phyloP scores from a whole-genome alignment of 768 basidiomycete genomes.

The Amanita molliuscula region DNA sequence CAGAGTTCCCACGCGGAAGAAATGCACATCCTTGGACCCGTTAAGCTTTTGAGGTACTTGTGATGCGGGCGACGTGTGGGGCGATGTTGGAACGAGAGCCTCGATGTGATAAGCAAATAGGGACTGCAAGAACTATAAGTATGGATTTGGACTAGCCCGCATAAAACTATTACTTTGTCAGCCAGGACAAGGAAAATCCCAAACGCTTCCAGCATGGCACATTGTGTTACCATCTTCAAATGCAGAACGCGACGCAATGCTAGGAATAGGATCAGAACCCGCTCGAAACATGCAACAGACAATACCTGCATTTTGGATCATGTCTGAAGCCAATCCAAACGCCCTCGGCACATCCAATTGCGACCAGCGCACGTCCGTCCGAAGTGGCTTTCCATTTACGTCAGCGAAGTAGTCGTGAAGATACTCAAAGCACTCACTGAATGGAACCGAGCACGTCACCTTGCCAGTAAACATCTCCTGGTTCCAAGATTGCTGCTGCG shows the following conservation, averaged over 20 bases:
- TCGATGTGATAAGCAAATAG: conserved; percentile 94
- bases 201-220: conserved; percentile 91
- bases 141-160: conserved; percentile 32
- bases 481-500: conserved; percentile 48
- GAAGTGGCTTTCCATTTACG: conserved; percentile 57
- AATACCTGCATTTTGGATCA: conserved; percentile 67
- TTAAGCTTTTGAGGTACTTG: conserved; percentile 87
- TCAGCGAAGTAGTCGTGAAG: conserved; percentile 21
- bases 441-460: conserved; percentile 92
- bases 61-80: conserved; percentile 51
- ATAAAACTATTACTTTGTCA: conserved; percentile 62
- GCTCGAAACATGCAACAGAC: not conserved
- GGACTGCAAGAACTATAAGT: conserved; percentile 33
- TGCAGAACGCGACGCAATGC: conserved; percentile 90
- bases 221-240: conserved; percentile 85
- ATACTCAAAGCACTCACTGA: conserved; percentile 41
- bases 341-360: conserved; percentile 86
- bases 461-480: conserved; percentile 67
- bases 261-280: conserved; percentile 26
- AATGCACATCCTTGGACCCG: conserved; percentile 84
- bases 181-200: conserved; percentile 94
- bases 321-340: conserved; percentile 92
- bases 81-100: conserved; percentile 84
- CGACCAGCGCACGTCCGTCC: conserved; percentile 74
- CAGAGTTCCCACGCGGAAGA: conserved; percentile 89